These are phyloP conservation scores for Lactarius pseudohatsudake DNA, from an alignment of 768 basidiomycete genomes.

Conservation along the genomic window DNA sequence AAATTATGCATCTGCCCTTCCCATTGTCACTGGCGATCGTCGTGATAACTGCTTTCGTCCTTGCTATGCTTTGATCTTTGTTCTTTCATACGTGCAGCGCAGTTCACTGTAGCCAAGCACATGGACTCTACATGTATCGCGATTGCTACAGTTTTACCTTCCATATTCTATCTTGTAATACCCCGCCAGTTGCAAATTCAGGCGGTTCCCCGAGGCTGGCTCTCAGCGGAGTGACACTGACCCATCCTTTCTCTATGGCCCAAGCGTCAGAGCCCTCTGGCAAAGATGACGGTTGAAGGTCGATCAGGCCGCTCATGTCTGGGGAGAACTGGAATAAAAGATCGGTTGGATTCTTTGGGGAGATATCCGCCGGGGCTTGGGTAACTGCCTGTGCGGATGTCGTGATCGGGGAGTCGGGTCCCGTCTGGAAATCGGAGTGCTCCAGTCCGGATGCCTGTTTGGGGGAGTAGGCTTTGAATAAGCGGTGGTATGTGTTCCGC, in stretches of 20 bases:
- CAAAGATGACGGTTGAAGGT: conserved; percentile 54
- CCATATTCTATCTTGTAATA: conserved; percentile 49
- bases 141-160: conserved; percentile 54
- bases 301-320: conserved; percentile 66
- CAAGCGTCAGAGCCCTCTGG: conserved; percentile 81
- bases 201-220: conserved; percentile 71
- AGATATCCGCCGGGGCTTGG: conserved; percentile 1
- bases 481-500: conserved; percentile 79
- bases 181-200: conserved; percentile 29
- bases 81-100: conserved; percentile 20
- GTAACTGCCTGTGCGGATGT: conserved; percentile 21
- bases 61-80: conserved; percentile 11
- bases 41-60: not conserved
- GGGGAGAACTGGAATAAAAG: conserved; percentile 77
- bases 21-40: conserved; percentile 6
- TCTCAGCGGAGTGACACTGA: conserved; percentile 75
- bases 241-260: conserved; percentile 69
- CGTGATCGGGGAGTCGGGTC: conserved; percentile 43
- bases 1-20: conserved; percentile 4
- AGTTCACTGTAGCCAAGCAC: not conserved
- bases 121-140: conserved; percentile 3
- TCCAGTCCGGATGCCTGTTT: conserved; percentile 29
- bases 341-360: conserved; percentile 10
- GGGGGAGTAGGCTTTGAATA: conserved; percentile 57
- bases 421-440: conserved; percentile 39